Conservation (phyloP, 2,329 filamentous ascomycete genomes). For the Aspergillus brasiliensis region DNA sequence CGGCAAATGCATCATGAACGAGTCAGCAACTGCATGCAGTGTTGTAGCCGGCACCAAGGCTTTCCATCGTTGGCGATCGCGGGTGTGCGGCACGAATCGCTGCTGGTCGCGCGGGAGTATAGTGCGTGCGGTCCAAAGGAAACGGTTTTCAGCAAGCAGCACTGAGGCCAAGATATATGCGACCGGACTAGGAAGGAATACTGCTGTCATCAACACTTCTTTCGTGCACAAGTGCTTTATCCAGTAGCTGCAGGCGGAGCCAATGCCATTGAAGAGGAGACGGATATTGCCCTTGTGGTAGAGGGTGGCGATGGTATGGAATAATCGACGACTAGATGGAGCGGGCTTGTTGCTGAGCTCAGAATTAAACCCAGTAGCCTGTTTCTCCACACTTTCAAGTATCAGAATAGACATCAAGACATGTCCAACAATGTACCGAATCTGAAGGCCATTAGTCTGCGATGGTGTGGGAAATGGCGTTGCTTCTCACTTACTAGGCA, state of each 20-base stretch:
- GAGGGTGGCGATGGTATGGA: background rate
- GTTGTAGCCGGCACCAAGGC: background rate
- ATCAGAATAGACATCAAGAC: constrained; percentile 6
- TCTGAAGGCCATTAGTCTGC: background rate
- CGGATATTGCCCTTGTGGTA: background rate
- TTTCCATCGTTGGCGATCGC: background rate
- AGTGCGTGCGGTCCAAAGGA: background rate
- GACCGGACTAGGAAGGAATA: background rate
- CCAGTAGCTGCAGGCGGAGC: background rate
- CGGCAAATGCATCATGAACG: background rate
- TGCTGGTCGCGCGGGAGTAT: background rate
- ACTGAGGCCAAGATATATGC: background rate
- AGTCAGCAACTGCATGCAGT: background rate
- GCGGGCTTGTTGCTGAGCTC: background rate
- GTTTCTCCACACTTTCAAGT: background rate
- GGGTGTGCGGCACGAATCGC: background rate
- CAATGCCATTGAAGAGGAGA: background rate
- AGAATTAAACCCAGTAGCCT: background rate
- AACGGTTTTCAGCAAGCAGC: background rate
- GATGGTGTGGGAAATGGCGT: background rate
- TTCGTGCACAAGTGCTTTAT: background rate
- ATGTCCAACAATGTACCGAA: constrained; percentile 1
- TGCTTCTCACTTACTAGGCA: background rate
- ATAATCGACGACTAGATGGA: background rate
- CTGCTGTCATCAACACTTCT: background rate